Evolutionary conservation across 1,139 yeast species (phyloP), one percentile per base, ranked within the genome.

Genomic region (Nakaseomyces sp.): DNA sequence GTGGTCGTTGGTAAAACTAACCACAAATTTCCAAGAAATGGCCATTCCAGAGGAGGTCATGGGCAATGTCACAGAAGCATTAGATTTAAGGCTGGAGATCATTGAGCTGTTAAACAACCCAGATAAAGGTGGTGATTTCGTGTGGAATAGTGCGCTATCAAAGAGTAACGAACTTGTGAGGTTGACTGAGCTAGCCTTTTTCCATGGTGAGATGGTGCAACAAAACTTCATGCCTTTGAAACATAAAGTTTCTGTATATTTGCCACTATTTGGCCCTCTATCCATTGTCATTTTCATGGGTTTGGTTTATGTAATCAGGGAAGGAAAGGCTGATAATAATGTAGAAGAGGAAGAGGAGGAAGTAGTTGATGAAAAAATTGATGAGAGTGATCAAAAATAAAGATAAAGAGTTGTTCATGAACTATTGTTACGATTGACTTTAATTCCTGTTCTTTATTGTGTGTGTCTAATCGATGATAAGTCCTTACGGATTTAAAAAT

Each of bases 151-250:
- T 5, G 79, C 89, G 0, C 70, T 80, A 51, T 52, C 65, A 1
- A 61, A 67, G 18, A 78, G 95, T 0, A 76, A 81, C 12, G 57
- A 63, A 16, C 78, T 91, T 6, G 69, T 76, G 25, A 61, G 67
- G 35, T 63, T 68, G 29, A 79, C 94, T 1, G 84, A 87, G 55
- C 68, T 70, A 32, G 96, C 96, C 0, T 89, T 91, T 57, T 91
- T 89, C 61, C 95, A 89, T 53, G 84, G 85, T 55, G 89, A 83
- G 63, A 89, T 91, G 95, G 91, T 89, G 7, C 95, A 87, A 57
- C 96, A 89, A 58, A 85, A 84, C 41, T 88, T 84, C 57, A 88
- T 89, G 70, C 97, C 97, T 0, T 89, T 86, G 52, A 96, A 89
- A 58, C 97, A 91, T 61, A 88, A 87, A 60, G 70, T 89, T 57